Evolutionary conservation across 78 protist genomes (phyloP).

Genomic region (Emiliania huxleyi): DNA sequence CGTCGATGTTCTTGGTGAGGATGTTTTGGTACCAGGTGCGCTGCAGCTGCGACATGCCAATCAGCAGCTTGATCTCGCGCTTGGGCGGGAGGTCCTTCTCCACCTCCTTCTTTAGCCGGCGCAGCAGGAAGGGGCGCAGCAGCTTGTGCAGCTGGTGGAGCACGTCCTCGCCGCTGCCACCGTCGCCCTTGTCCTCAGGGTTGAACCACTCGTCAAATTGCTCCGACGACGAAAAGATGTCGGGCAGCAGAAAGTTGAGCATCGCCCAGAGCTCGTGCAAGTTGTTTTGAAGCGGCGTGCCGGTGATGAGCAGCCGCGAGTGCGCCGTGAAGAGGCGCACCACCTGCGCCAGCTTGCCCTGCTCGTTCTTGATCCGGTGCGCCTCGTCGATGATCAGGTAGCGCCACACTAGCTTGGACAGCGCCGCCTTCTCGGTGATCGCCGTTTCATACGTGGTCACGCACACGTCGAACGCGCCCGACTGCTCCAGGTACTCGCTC

Average conservation of each 20-base stretch:
- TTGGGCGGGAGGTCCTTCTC: constrained; percentile 92
- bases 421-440: not conserved
- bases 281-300: constrained; percentile 70
- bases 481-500: not conserved
- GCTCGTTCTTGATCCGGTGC: constrained; percentile 50
- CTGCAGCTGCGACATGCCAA: constrained; percentile 63
- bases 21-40: constrained; percentile 9
- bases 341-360: not conserved
- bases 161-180: not conserved
- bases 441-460: not conserved
- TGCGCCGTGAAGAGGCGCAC: not conserved
- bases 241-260: constrained; percentile 27
- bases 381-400: constrained; percentile 59
- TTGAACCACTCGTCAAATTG: constrained; percentile 33
- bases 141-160: constrained; percentile 27
- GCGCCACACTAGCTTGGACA: not conserved
- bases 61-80: constrained; percentile 85
- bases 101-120: constrained; percentile 95
- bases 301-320: constrained; percentile 52
- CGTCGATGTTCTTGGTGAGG: constrained; percentile 17
- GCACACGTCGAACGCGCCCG: not conserved
- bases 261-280: constrained; percentile 59
- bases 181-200: not conserved
- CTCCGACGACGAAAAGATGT: not conserved
- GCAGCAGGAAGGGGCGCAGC: constrained; percentile 87